phyloP scores from a whole-genome alignment of 495 filamentous ascomycete species.

The Barbatosphaeria neglecta region DNA sequence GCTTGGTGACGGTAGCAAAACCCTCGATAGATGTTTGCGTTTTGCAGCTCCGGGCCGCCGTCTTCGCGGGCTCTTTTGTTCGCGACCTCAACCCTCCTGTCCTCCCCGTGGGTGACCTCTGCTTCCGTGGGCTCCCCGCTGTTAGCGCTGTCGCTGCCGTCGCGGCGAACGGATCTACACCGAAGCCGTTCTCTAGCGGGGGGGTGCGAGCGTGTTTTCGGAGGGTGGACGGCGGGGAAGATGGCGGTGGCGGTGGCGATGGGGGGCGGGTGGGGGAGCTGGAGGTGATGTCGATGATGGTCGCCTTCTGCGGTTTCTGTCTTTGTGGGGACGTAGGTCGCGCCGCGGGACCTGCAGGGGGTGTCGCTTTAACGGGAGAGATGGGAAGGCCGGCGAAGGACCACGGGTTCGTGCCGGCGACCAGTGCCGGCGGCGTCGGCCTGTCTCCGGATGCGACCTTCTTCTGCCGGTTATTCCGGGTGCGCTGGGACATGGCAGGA shows the following conservation, averaged over 20 bases:
- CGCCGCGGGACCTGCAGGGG: no score
- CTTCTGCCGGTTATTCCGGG: slow-evolving; percentile 14
- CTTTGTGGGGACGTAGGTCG: slow-evolving; percentile 13
- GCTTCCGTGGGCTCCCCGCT: background rate
- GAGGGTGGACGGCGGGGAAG: slow-evolving; percentile 4
- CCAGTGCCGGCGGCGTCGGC: slow-evolving; percentile 5
- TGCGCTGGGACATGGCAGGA: slow-evolving; percentile 5
- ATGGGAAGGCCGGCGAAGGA: slow-evolving; percentile 23
- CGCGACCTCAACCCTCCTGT: background rate
- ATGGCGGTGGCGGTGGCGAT: slow-evolving; percentile 8
- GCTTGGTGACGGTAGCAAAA: background rate
- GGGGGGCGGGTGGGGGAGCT: slow-evolving; percentile 23
- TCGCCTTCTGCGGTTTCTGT: slow-evolving; percentile 7
- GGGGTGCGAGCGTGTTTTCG: slow-evolving; percentile 2
- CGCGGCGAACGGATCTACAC: background rate
- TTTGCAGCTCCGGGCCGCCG: background rate
- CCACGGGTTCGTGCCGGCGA: slow-evolving; percentile 32
- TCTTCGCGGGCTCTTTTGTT: background rate
- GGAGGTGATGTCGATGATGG: slow-evolving; percentile 30
- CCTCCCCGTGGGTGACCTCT: background rate
- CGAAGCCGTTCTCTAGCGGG: background rate
- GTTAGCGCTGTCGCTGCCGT: no score
- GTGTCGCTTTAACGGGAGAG: background rate
- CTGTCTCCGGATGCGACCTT: slow-evolving; percentile 9
- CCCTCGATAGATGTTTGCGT: background rate